phyloP scores from a whole-genome alignment of 495 filamentous ascomycete species.

The Tuber aestivum region DNA sequence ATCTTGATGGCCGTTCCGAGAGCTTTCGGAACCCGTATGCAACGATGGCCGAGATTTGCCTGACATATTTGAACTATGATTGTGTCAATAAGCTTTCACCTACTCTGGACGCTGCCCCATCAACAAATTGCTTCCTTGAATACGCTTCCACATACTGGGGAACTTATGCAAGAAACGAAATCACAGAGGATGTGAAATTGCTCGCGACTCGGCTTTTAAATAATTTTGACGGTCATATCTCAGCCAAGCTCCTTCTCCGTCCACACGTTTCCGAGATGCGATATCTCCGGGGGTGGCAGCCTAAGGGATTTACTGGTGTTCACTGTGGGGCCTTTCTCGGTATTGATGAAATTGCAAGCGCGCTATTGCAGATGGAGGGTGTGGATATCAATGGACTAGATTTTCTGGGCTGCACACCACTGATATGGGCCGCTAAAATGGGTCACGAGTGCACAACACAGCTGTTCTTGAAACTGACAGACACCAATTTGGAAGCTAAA shows the following conservation, averaged over 20 bases:
- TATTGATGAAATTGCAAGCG: background rate
- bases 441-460: conserved; percentile 38
- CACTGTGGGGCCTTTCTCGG: background rate
- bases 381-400: background rate
- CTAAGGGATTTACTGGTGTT: background rate
- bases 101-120: background rate
- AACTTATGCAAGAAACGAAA: background rate
- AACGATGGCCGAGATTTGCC: background rate
- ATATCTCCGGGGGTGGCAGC: no score
- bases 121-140: background rate
- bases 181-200: background rate
- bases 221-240: background rate
- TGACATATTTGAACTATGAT: background rate
- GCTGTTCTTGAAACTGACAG: conserved; percentile 32
- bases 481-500: conserved; percentile 14
- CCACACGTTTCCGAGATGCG: background rate
- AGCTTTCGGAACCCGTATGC: background rate
- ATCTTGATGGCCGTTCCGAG: background rate
- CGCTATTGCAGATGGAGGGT: background rate
- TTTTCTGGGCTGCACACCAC: conserved; percentile 20
- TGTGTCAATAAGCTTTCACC: background rate
- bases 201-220: background rate
- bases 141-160: background rate
- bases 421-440: conserved; percentile 38
- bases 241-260: background rate